Evolutionary conservation across 78 protist species (phyloP).

Genomic region (Cyanophora paradoxa): DNA sequence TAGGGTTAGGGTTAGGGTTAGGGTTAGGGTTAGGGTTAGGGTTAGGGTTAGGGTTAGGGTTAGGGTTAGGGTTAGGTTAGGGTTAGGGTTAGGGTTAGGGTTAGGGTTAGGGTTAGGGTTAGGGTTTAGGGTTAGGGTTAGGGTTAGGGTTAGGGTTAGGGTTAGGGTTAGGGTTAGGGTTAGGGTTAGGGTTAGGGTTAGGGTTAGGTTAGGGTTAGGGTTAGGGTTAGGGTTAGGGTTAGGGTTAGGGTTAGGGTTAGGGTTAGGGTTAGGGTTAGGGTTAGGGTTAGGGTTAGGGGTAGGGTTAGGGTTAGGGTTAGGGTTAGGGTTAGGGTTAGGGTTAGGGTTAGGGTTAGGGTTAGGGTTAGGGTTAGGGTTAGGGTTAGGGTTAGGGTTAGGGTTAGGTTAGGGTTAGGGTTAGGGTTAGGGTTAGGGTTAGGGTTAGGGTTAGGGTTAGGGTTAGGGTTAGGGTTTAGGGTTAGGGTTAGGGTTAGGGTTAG

Average conservation of each 20-base stretch:
- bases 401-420: no score
- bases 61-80: no score
- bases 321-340: constrained; percentile 26
- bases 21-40: neutral
- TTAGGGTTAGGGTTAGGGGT: no score
- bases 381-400: constrained; percentile 25
- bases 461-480: constrained; percentile 11
- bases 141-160: neutral
- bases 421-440: constrained; percentile 26
- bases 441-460: constrained; percentile 20
- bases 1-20: neutral
- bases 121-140: constrained; percentile 1
- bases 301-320: constrained; percentile 25
- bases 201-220: no score
- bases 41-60: neutral
- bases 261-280: constrained; percentile 26
- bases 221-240: constrained; percentile 25
- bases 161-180: neutral
- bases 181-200: constrained; percentile 13
- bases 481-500: neutral
- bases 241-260: constrained; percentile 25
- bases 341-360: constrained; percentile 25
- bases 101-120: constrained; percentile 10
- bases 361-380: constrained; percentile 25
- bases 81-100: constrained; percentile 24